Percentiles rank a stretch among this genome's conserved stretches.
Conservation (phyloP, 2,329 filamentous ascomycete species). For the Elsinoe australis region DNA sequence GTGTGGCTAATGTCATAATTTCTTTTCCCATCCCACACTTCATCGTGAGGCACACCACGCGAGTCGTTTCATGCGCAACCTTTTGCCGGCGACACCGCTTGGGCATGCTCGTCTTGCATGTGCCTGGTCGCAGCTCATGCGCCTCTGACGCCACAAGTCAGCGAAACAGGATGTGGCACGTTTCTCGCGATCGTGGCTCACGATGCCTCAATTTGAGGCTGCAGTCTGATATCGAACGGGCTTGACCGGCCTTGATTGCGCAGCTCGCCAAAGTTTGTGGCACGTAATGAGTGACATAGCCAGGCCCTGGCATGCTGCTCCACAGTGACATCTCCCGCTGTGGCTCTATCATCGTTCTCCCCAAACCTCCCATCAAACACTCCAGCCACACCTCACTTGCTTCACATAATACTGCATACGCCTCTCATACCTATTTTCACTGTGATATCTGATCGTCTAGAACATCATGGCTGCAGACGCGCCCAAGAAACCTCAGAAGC, state of each 20-base stretch:
- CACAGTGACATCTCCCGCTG: constrained; percentile 9
- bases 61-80: constrained; percentile 15
- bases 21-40: constrained; percentile 6
- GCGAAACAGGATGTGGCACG: constrained; percentile 5
- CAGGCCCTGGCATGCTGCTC: constrained; percentile 7
- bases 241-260: background rate
- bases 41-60: background rate
- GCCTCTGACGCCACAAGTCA: constrained; percentile 17
- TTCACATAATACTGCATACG: background rate
- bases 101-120: background rate
- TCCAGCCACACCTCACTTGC: constrained; percentile 7
- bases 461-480: constrained; percentile 12
- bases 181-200: constrained; percentile 17
- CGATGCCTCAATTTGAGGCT: constrained; percentile 14
- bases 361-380: background rate
- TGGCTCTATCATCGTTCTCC: constrained; percentile 10
- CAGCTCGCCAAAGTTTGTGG: background rate
- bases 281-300: constrained; percentile 16
- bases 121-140: constrained; percentile 3
- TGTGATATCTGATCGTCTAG: background rate
- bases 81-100: no score
- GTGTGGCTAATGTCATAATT: constrained; percentile 15
- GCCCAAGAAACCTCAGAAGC: constrained; percentile 12
- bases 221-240: constrained; percentile 3
- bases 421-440: background rate